Conservation (phyloP, 805 yeast species). For the Cyberlindnera japonica region DNA sequence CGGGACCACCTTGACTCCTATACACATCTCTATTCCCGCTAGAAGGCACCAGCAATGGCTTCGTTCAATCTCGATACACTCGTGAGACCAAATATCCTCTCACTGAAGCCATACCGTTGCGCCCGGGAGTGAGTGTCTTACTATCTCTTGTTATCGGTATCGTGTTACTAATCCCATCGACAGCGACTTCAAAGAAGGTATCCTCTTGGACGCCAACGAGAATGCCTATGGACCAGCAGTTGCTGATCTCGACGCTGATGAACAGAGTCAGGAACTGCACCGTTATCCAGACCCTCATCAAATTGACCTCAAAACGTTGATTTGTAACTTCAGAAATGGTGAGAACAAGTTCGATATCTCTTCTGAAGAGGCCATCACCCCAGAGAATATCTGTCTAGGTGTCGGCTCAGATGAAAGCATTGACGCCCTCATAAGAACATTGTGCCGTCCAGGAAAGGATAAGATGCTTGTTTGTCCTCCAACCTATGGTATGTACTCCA, state of each 20-base stretch:
- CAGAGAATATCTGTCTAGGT: conserved; percentile 82
- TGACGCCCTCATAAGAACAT: conserved; percentile 81
- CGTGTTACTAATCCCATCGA: background rate
- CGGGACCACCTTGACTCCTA: no score
- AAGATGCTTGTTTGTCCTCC: conserved; percentile 88
- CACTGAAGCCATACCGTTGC: conserved; percentile 88
- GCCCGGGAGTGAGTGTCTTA: conserved; percentile 68
- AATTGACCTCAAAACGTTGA: conserved; percentile 61
- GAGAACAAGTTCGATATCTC: conserved; percentile 32
- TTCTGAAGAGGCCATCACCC: conserved; percentile 35
- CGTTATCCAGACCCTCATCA: conserved; percentile 99
- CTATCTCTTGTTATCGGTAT: background rate
- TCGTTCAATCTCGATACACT: conserved; percentile 50
- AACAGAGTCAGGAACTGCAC: conserved; percentile 57
- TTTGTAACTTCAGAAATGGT: conserved; percentile 67
- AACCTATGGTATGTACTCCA: conserved; percentile 95
- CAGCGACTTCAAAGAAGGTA: conserved; percentile 79
- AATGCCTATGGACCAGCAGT: conserved; percentile 90
- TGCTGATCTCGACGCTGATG: conserved; percentile 39
- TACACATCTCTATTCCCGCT: background rate
- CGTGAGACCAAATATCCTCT: conserved; percentile 80
- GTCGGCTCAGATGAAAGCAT: conserved; percentile 98
- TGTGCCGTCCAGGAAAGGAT: conserved; percentile 78
- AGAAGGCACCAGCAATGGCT: conserved; percentile 29
- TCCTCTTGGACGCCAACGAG: conserved; percentile 92